Base-by-base conservation (phyloP, 495 filamentous ascomycete genomes). In the Neohortaea acidophila region DNA sequence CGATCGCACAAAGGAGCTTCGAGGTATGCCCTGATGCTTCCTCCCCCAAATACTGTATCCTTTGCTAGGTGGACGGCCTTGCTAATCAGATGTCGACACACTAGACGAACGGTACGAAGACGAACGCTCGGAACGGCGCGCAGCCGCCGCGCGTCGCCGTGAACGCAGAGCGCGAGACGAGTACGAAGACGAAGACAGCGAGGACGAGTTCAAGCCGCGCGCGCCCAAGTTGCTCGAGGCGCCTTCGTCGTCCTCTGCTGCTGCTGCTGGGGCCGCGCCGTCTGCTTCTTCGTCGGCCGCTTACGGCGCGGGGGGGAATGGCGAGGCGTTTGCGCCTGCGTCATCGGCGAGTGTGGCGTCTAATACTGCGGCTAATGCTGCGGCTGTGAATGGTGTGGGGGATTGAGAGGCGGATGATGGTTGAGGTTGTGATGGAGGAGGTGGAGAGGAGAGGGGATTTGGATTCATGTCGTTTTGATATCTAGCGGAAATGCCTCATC, bases 1-100 rank as follows among this genome's bases (percentile, higher is more conserved):
- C 10, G 67, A 71, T 30, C 76, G 74, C 20, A 92, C 84, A 1
- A 70, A 75, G 34, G 66, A 78, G 47, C 69, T 91, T 33, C 68
- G 83, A 77, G 79, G 81, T 84, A 64, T n/a, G 4, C 27, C 36
- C 34, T 36, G 6, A 12, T 37, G 10, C 2, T 12, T 3, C 13
- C 19, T 3, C 8, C 7, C 4, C 20, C 22, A 4, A 6, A 19
- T 11, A 36, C n/a, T n/a, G n/a, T n/a, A n/a, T n/a, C n/a, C n/a
- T n/a, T n/a, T n/a, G n/a, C n/a, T n/a, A n/a, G n/a, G n/a, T n/a
- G 13, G 21, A 10, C 32, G 8, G 13, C 4, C 32, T 34, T 15
- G 4, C 32, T 34, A 8, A 15, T 15, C 17, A 8, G 3, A 34
- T n/a, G n/a, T n/a, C n/a, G n/a, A n/a, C n/a, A n/a, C n/a, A n/a